A percentile compares a stretch with the other conserved stretches of the same genome.
These are phyloP conservation scores for Phoenix dactylifera DNA, from an alignment of 176 grass and related monocot species.

Conservation along the genomic window DNA sequence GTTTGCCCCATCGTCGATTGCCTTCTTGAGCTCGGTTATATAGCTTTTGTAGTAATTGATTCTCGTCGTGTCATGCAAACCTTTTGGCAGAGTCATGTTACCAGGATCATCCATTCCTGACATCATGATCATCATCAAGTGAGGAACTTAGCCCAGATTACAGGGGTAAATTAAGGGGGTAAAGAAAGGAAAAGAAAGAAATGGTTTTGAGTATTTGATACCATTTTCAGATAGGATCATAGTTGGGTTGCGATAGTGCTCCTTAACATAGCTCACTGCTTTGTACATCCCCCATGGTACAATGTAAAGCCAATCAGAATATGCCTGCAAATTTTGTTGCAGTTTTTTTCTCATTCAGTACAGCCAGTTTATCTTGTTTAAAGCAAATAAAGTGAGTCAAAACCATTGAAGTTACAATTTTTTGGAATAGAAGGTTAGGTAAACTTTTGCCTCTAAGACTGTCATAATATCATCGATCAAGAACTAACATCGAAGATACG, in stretches of 20 bases:
- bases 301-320: constrained; percentile 74
- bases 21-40: constrained; percentile 30
- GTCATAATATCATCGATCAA: no score
- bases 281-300: constrained; percentile 92
- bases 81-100: constrained; percentile 23
- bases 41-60: constrained; percentile 48
- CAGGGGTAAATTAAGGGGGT: no score
- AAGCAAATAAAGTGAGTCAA: not conserved
- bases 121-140: not conserved
- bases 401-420: not conserved
- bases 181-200: not conserved
- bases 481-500: not conserved
- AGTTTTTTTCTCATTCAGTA: no score
- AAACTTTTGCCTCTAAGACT: not conserved
- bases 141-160: not conserved
- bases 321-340: constrained; percentile 25
- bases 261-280: constrained; percentile 67
- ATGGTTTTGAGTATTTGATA: constrained; percentile 15
- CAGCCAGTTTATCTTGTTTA: not conserved
- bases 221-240: constrained; percentile 79
- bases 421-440: no score
- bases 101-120: constrained; percentile 51
- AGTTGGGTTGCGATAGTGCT: constrained; percentile 47
- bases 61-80: constrained; percentile 29
- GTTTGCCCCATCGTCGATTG: constrained; percentile 21